A percentile compares a stretch with the other conserved stretches of the same genome.
Evolutionary conservation across 1,284 basidiomycete species (phyloP).

Genomic region (Irpex lacteus): DNA sequence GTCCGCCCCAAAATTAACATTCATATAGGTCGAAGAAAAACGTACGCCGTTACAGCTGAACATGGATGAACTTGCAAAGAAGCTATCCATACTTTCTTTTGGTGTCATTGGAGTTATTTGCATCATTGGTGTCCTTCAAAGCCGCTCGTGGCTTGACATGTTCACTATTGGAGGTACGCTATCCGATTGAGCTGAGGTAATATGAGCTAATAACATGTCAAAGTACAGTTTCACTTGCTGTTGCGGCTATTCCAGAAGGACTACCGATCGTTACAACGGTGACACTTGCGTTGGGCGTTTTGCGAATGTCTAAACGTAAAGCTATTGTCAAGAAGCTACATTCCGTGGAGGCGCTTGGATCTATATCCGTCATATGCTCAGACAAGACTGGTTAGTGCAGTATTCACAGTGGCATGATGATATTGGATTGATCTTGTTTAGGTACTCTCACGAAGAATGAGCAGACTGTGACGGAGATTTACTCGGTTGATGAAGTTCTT

Average conservation of each 20-base stretch:
- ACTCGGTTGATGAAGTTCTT: conserved; percentile 81
- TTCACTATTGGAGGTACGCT: conserved; percentile 91
- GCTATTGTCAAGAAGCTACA: conserved; percentile 98
- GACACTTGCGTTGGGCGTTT: conserved; percentile 90
- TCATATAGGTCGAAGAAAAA: conserved; percentile 78
- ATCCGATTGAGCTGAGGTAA: background rate
- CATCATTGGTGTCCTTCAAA: conserved; percentile 85
- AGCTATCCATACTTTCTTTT: conserved; percentile 88
- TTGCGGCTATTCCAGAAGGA: conserved; percentile 97
- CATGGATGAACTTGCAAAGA: conserved; percentile 97
- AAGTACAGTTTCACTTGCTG: conserved; percentile 85
- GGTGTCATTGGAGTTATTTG: conserved; percentile 92
- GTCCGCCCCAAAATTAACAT: background rate
- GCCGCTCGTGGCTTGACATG: conserved; percentile 95
- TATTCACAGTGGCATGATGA: conserved; percentile 6
- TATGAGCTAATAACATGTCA: conserved; percentile 14
- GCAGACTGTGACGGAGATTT: conserved; percentile 89
- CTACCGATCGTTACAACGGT: conserved; percentile 97
- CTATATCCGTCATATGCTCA: conserved; percentile 93
- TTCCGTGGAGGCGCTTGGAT: conserved; percentile 92
- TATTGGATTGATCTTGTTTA: conserved; percentile 25
- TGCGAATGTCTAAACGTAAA: conserved; percentile 92
- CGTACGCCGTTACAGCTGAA: conserved; percentile 90
- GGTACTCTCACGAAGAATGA: conserved; percentile 97
- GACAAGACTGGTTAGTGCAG: conserved; percentile 84